Percentiles rank a stretch among this genome's conserved stretches.
phyloP scores from a whole-genome alignment of 1,284 basidiomycete genomes.

The Xerocomus amazonicus region DNA sequence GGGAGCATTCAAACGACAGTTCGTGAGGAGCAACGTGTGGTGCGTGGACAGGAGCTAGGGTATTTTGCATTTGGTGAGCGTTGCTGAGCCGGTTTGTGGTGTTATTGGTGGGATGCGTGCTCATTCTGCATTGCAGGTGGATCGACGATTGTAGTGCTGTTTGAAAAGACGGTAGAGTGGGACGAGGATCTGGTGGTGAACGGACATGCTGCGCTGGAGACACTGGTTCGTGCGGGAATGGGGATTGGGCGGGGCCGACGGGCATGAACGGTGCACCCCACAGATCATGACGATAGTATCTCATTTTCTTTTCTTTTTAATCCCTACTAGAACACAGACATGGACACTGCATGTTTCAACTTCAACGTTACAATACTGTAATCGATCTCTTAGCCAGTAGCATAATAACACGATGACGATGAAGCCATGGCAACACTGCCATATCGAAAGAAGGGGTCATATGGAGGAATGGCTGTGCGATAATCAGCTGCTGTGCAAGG shows the following conservation, averaged over 20 bases:
- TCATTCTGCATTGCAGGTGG: conserved; percentile 53
- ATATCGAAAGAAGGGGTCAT: too few species aligned
- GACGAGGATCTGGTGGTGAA: conserved; percentile 91
- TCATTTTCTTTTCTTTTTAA: too few species aligned
- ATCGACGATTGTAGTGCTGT: conserved; percentile 84
- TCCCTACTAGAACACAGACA: too few species aligned
- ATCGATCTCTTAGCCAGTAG: too few species aligned
- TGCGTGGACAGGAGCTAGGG: conserved; percentile 86
- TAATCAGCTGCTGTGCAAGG: conserved; percentile 2
- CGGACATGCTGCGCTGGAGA: conserved; percentile 79
- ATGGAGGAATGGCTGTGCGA: too few species aligned
- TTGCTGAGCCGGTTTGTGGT: background rate
- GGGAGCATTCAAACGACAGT: conserved; percentile 85
- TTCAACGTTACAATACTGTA: too few species aligned
- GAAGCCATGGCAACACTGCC: too few species aligned
- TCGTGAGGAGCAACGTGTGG: conserved; percentile 75
- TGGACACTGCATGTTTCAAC: too few species aligned
- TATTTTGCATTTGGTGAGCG: conserved; percentile 89
- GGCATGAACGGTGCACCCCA: conserved; percentile 1
- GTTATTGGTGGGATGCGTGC: background rate
- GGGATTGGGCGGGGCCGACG: conserved; percentile 59
- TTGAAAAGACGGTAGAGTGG: conserved; percentile 81
- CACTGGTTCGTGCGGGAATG: conserved; percentile 85
- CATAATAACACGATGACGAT: too few species aligned
- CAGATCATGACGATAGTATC: too few species aligned